Percentiles rank a stretch among this genome's conserved stretches.
phyloP scores from a whole-genome alignment of 345 rosid genomes.

The Psidium friedrichsthalianum region DNA sequence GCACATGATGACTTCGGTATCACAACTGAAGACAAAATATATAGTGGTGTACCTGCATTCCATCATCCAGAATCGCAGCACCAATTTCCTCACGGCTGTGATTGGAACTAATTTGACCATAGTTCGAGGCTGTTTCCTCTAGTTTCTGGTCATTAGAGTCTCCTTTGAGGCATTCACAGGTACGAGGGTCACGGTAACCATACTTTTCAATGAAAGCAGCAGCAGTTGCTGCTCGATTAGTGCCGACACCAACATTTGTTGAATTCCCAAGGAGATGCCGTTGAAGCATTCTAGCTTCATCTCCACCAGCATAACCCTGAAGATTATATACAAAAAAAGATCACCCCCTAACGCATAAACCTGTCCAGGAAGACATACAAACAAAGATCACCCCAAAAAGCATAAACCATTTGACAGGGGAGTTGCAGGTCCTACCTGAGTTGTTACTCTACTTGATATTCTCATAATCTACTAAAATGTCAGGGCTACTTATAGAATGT shows the following conservation, averaged over 20 bases:
- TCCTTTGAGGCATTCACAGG: not conserved
- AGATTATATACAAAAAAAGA: not conserved
- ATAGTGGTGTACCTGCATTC: constrained; percentile 62
- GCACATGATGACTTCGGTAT: not conserved
- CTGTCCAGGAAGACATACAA: not conserved
- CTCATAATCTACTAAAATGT: not conserved
- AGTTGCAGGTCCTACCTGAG: not conserved
- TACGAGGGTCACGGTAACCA: constrained; percentile 31
- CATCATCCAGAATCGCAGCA: constrained; percentile 60
- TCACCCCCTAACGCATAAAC: not conserved
- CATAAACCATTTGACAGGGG: not conserved
- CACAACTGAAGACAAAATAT: not conserved
- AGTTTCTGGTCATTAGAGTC: constrained; percentile 3
- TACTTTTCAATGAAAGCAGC: constrained; percentile 32
- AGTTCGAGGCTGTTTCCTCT: not conserved
- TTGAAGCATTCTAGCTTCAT: constrained; percentile 74
- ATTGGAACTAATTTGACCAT: not conserved
- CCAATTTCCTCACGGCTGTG: constrained; percentile 27
- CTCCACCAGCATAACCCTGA: constrained; percentile 90
- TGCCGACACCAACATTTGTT: constrained; percentile 53
- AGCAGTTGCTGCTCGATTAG: constrained; percentile 60
- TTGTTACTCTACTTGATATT: not conserved
- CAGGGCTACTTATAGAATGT: not conserved
- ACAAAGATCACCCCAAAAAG: not conserved
- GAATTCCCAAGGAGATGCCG: constrained; percentile 44